A percentile compares a stretch with the other conserved stretches of the same genome.
phyloP scores from a whole-genome alignment of 1,284 basidiomycete genomes.

The Hemileia vastatrix region DNA sequence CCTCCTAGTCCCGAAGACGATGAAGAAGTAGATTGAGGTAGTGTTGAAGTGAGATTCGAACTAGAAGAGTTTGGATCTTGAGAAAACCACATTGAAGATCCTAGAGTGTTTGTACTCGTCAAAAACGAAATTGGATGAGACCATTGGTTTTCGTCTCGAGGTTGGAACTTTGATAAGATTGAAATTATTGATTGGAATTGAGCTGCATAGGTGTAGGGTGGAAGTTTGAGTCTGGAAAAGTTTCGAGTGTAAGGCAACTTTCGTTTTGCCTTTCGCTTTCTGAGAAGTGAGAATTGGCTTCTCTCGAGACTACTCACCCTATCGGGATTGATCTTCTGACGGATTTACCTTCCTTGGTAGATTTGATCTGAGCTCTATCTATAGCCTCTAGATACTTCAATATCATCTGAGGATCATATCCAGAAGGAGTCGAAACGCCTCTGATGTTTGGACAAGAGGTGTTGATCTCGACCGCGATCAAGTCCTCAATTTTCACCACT shows the following conservation, averaged over 20 bases:
- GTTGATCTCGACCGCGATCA: slow-evolving; percentile 64
- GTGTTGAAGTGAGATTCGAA: slow-evolving; percentile 9
- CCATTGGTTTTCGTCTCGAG: slow-evolving; percentile 28
- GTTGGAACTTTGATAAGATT: slow-evolving; percentile 46
- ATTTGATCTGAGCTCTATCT: too few species aligned
- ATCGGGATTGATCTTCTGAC: background rate
- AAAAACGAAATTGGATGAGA: slow-evolving; percentile 54
- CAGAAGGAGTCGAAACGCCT: too few species aligned
- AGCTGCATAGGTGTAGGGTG: slow-evolving; percentile 59
- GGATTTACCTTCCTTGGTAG: too few species aligned
- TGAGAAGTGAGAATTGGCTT: slow-evolving; percentile 59
- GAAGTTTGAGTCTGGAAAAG: slow-evolving; percentile 59
- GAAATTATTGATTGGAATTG: slow-evolving; percentile 56
- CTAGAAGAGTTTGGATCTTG: slow-evolving; percentile 49
- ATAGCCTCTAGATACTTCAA: too few species aligned
- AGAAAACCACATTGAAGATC: slow-evolving; percentile 59
- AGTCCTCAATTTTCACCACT: slow-evolving; percentile 50
- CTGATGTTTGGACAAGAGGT: slow-evolving; percentile 69
- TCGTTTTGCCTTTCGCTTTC: slow-evolving; percentile 42
- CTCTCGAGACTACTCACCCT: slow-evolving; percentile 29
- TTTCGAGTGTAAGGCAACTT: slow-evolving; percentile 51
- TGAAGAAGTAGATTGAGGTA: slow-evolving; percentile 47
- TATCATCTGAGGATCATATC: background rate
- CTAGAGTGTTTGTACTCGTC: slow-evolving; percentile 67
- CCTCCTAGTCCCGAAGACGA: slow-evolving; percentile 59